Base-by-base conservation (phyloP, 2,329 filamentous ascomycete species). In the Xylaria sp. region DNA sequence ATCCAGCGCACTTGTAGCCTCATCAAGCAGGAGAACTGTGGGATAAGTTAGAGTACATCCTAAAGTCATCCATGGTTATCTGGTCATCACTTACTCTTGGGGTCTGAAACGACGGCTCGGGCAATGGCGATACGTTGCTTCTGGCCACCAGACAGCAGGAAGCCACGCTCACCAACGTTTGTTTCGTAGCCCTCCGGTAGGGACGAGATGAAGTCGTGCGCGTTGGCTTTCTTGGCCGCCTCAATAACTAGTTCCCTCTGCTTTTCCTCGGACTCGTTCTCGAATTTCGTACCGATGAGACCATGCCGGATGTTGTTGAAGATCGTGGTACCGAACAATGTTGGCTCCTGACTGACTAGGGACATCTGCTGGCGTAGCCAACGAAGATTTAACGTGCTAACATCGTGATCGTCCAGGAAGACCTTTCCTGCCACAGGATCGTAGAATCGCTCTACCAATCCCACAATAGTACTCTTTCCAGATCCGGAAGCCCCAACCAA, bases 61-160 rank as follows among this genome's bases (percentile, higher is more conserved):
- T 3, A 60, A 48, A 64, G 56, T 53, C 29, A n/a, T n/a, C 16
- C 9, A 2, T 18, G 11, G 4, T n/a, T 7, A 20, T 34, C 38
- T 29, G 13, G 29, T 11, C 8, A 18, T 40, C 16, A 66, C 76
- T 70, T 64, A 79, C 77, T 87, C 76, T 92, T 95, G 0, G 93
- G 93, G 64, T 97, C 90, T 17, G 89, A 93, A 24, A 97, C 91
- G 52, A 97, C 84, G 38, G 92, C 92, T 66, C 92, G 83, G 7
- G 93, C 92, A 72, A 97, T 97, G 11, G 93, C 92, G 67, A 97
- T 95, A 64, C 94, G 90, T 74, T 97, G 94, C 72, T 97, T 96
- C 74, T 99, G 94, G 34, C 94, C 94, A 70, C 94, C 94, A 50
- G 91, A 96, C 7, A 99, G 80, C 48, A 97, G 76, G 69, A 96